These are phyloP conservation scores for Astrothelium subdiscretum DNA, from an alignment of 495 filamentous ascomycete species.

Conservation along the genomic window DNA sequence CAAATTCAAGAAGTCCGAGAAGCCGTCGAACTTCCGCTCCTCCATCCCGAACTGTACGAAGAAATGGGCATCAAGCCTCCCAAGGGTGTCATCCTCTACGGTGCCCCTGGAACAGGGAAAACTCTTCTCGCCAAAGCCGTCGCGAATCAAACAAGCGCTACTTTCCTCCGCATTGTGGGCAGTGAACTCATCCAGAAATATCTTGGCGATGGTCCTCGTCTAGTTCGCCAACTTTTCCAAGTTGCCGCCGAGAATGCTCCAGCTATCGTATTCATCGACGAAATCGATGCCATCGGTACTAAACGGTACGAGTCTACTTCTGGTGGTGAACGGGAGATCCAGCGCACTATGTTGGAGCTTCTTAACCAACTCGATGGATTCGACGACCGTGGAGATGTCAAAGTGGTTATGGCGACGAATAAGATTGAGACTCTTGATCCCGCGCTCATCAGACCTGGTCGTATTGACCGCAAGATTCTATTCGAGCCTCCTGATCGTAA, in stretches of 20 bases:
- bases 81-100: slow-evolving; percentile 98
- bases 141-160: slow-evolving; percentile 96
- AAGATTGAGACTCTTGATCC: slow-evolving; percentile 98
- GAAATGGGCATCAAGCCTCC: slow-evolving; percentile 99
- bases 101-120: slow-evolving; percentile 94
- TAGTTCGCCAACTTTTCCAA: slow-evolving; percentile 96
- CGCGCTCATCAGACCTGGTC: slow-evolving; percentile 88
- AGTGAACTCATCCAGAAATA: slow-evolving; percentile 99
- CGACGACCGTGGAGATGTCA: slow-evolving; percentile 97
- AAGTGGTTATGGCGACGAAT: slow-evolving; percentile 99
- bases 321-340: slow-evolving; percentile 92
- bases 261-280: slow-evolving; percentile 98
- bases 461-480: slow-evolving; percentile 98
- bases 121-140: slow-evolving; percentile 96
- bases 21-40: slow-evolving; percentile 87
- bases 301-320: slow-evolving; percentile 98
- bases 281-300: slow-evolving; percentile 97
- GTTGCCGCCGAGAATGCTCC: slow-evolving; percentile 93
- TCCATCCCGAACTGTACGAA: slow-evolving; percentile 97
- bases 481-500: slow-evolving; percentile 96
- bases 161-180: slow-evolving; percentile 95
- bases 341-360: slow-evolving; percentile 97
- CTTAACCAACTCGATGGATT: slow-evolving; percentile 98
- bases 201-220: slow-evolving; percentile 84
- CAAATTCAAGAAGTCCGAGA: slow-evolving; percentile 98